These are phyloP conservation scores for Solanum hybrid DNA, from an alignment of 305 asterid species.

Conservation along the genomic window DNA sequence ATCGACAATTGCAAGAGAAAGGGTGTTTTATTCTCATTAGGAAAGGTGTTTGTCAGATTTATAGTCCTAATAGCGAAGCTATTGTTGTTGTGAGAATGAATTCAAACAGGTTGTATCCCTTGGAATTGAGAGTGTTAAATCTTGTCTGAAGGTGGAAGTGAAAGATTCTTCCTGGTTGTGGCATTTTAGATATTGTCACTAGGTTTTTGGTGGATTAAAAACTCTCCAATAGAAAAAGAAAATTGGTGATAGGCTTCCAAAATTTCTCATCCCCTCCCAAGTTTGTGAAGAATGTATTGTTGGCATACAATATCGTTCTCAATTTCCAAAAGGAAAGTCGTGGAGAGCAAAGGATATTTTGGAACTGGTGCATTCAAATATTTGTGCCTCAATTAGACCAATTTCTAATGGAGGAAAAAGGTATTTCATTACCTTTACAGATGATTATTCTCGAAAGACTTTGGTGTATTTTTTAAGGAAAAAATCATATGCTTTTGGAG, in stretches of 20 bases:
- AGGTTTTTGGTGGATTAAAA: neutral
- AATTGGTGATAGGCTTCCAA: neutral
- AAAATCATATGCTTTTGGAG: neutral
- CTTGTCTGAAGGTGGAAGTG: neutral
- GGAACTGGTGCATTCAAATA: neutral
- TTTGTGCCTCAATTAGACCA: neutral
- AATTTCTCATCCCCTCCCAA: neutral
- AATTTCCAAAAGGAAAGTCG: neutral
- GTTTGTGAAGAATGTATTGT: neutral
- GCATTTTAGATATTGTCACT: neutral
- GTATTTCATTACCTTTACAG: neutral
- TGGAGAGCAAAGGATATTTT: neutral
- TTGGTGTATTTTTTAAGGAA: neutral
- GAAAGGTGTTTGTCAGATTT: neutral
- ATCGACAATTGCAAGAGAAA: neutral
- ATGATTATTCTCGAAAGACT: no score
- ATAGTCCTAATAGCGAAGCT: neutral
- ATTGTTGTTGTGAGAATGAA: neutral
- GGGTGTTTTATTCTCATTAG: neutral
- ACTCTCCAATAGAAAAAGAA: neutral
- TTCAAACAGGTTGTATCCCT: neutral
- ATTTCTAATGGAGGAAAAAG: neutral
- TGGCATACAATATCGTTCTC: neutral
- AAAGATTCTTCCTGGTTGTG: neutral
- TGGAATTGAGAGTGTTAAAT: neutral